These are phyloP conservation scores for Nidularia sp. DNA, from an alignment of 768 basidiomycete genomes.

Conservation along the genomic window DNA sequence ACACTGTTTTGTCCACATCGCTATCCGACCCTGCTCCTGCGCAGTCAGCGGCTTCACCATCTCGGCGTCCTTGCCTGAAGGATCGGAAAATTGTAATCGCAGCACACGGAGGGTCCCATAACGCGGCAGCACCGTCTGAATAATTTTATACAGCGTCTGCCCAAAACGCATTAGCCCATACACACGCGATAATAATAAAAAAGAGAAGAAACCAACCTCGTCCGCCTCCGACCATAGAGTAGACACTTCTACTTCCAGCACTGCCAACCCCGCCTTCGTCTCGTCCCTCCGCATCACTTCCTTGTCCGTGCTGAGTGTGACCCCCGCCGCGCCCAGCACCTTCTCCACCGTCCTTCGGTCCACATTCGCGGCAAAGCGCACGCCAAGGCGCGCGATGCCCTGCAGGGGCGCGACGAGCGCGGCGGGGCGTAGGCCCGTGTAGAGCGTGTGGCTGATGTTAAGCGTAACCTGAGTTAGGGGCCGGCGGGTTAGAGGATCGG, in stretches of 20 bases:
- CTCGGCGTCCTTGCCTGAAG: background rate
- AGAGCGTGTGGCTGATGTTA: conserved; percentile 40
- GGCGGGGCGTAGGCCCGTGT: conserved; percentile 39
- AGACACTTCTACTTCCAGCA: no score
- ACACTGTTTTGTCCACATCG: conserved; percentile 17
- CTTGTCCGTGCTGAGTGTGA: conserved; percentile 19
- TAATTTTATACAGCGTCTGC: conserved; percentile 34
- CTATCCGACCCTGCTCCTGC: conserved; percentile 11
- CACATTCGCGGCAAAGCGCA: conserved; percentile 33
- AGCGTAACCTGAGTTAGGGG: conserved; percentile 29
- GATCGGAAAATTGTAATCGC: conserved; percentile 9
- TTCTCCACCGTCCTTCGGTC: conserved; percentile 44
- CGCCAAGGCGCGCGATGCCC: conserved; percentile 23
- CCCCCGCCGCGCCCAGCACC: conserved; percentile 36
- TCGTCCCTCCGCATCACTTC: conserved; percentile 12
- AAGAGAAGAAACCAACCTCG: background rate
- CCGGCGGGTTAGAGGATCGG: conserved; percentile 6
- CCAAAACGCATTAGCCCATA: background rate
- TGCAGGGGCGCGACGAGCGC: conserved; percentile 30
- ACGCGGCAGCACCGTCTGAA: conserved; percentile 32
- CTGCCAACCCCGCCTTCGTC: no score
- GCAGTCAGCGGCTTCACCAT: background rate
- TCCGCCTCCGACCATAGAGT: background rate
- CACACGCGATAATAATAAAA: no score
- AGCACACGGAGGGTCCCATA: conserved; percentile 31